phyloP scores from a whole-genome alignment of 139 green algal genomes.

The Chlorella ohadii region DNA sequence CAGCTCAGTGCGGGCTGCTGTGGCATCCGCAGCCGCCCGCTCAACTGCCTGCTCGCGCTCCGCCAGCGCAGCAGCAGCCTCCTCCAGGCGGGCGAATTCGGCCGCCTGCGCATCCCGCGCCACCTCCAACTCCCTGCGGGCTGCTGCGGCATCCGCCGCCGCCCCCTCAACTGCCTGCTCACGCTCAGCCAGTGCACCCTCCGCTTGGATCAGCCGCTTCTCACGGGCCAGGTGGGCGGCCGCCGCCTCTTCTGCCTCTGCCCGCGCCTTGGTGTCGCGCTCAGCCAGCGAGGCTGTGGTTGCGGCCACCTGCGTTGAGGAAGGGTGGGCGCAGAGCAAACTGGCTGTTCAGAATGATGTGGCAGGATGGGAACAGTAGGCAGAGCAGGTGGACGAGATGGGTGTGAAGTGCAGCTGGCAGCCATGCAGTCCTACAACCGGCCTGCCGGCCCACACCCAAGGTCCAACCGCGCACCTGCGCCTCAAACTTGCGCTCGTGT shows the following conservation, averaged over 20 bases:
- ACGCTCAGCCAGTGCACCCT: conserved; percentile 25
- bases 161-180: conserved; percentile 35
- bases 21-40: neutral
- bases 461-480: conserved; percentile 12
- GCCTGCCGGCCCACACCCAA: too few relatives aligned
- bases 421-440: too few relatives aligned
- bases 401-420: too few relatives aligned
- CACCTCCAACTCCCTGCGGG: conserved; percentile 32
- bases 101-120: conserved; percentile 5
- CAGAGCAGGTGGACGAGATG: too few relatives aligned
- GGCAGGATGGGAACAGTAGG: too few relatives aligned
- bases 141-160: conserved; percentile 11
- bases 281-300: conserved; percentile 49
- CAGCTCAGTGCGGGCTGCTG: conserved; percentile 32
- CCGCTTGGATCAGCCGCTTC: neutral
- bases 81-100: conserved; percentile 35
- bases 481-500: conserved; percentile 46
- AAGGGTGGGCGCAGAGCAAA: neutral
- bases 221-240: conserved; percentile 29
- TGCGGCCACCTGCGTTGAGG: conserved; percentile 28
- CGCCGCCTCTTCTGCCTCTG: conserved; percentile 40
- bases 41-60: conserved; percentile 42
- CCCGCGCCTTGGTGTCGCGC: conserved; percentile 33
- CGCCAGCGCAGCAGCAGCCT: conserved; percentile 28
- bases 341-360: neutral